Evolutionary conservation across 2,329 filamentous ascomycete species (phyloP).

Genomic region (Teratosphaeria viscida): DNA sequence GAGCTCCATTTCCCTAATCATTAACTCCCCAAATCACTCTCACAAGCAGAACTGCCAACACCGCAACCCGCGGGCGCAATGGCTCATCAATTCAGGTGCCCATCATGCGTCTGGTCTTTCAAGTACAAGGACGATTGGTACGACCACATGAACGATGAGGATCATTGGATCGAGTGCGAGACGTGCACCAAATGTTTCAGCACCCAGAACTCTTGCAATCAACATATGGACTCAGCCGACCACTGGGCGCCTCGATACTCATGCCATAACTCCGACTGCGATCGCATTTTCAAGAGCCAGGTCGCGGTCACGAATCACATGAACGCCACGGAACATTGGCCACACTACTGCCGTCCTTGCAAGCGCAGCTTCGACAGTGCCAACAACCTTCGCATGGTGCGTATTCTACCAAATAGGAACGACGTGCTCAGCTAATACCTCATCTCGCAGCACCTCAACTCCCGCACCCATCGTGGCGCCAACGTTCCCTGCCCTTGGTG

Average conservation of each 20-base stretch:
- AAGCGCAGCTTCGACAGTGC: slow-evolving; percentile 20
- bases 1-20: background rate
- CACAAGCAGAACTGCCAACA: background rate
- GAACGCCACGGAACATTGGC: slow-evolving; percentile 16
- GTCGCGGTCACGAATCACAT: slow-evolving; percentile 18
- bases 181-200: slow-evolving; percentile 19
- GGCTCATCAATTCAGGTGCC: slow-evolving; percentile 4
- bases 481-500: slow-evolving; percentile 48
- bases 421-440: background rate
- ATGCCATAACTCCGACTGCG: slow-evolving; percentile 21
- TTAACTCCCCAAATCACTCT: background rate
- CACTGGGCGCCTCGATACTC: slow-evolving; percentile 17
- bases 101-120: slow-evolving; percentile 10
- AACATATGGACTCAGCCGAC: slow-evolving; percentile 24
- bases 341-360: slow-evolving; percentile 25
- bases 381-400: slow-evolving; percentile 15
- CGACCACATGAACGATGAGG: slow-evolving; percentile 9
- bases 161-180: slow-evolving; percentile 19
- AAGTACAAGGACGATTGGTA: slow-evolving; percentile 1
- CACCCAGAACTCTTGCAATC: slow-evolving; percentile 13
- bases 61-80: background rate
- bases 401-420: background rate
- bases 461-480: slow-evolving; percentile 37
- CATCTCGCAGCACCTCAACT: slow-evolving; percentile 45
- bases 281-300: slow-evolving; percentile 10